Percentiles rank a stretch among this genome's conserved stretches.
These are phyloP conservation scores for Phytopythium helicoides DNA, from an alignment of 352 stramenopile species.

Conservation along the genomic window DNA sequence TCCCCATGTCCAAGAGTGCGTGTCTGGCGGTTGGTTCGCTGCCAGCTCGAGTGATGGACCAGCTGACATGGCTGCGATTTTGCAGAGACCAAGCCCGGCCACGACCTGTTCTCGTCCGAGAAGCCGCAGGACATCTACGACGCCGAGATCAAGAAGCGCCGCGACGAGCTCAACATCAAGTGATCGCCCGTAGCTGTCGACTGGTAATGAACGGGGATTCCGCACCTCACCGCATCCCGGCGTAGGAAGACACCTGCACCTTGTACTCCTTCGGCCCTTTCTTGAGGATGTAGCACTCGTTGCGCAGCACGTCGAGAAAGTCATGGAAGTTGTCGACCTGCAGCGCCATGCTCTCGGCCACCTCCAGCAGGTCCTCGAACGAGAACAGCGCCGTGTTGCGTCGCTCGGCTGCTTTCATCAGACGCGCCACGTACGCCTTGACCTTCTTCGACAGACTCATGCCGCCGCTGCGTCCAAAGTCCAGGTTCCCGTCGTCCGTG, in stretches of 20 bases:
- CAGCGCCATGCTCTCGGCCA: conserved; percentile 69
- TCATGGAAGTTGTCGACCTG: conserved; percentile 81
- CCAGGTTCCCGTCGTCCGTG: conserved; percentile 86
- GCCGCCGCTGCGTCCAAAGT: conserved; percentile 74
- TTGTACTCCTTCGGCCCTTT: conserved; percentile 80
- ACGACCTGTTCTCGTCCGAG: conserved; percentile 86
- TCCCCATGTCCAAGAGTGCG: conserved; percentile 63
- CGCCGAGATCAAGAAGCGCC: conserved; percentile 58
- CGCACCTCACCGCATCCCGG: conserved; percentile 18
- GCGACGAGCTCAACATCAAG: conserved; percentile 65
- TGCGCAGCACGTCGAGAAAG: conserved; percentile 84
- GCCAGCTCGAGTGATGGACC: background rate
- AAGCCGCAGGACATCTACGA: conserved; percentile 80
- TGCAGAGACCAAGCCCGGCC: conserved; percentile 71
- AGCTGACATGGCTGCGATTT: conserved; percentile 6
- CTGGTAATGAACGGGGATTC: conserved; percentile 1
- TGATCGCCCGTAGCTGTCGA: conserved; percentile 1
- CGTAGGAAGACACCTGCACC: conserved; percentile 63
- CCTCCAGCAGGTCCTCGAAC: conserved; percentile 70
- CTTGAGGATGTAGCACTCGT: conserved; percentile 85
- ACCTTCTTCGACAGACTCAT: conserved; percentile 75
- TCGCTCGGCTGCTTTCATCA: conserved; percentile 63
- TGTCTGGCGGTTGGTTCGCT: conserved; percentile 7
- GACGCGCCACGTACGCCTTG: conserved; percentile 77
- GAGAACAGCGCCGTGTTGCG: conserved; percentile 69